These are phyloP conservation scores for Wickerhamomyces pijperi DNA, from an alignment of 805 yeast genomes.

Conservation along the genomic window DNA sequence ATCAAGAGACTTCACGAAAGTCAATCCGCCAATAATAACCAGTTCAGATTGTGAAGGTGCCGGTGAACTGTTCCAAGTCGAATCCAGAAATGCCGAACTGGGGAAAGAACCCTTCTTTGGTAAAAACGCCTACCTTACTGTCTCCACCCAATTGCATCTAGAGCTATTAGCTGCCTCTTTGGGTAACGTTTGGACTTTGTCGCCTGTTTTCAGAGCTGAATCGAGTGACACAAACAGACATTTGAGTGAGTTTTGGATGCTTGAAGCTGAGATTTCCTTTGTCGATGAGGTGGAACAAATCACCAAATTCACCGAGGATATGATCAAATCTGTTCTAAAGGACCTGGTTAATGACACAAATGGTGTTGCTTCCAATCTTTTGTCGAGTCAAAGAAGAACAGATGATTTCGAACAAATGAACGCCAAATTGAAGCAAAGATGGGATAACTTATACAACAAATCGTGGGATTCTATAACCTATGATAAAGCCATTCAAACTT, in stretches of 20 bases:
- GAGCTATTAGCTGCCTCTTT: constrained; percentile 71
- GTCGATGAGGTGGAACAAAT: constrained; percentile 45
- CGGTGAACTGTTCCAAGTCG: constrained; percentile 73
- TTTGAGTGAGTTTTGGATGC: constrained; percentile 93
- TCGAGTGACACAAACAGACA: constrained; percentile 85
- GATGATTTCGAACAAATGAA: constrained; percentile 25
- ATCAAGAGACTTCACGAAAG: constrained; percentile 48
- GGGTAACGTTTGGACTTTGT: constrained; percentile 73
- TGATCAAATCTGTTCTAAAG: constrained; percentile 47
- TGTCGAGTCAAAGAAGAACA: constrained; percentile 25
- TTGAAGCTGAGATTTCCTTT: constrained; percentile 83
- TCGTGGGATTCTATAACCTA: constrained; percentile 70
- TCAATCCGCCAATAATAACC: constrained; percentile 79
- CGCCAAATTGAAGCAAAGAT: constrained; percentile 28
- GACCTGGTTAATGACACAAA: constrained; percentile 18
- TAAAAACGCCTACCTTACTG: constrained; percentile 63
- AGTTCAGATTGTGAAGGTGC: constrained; percentile 96
- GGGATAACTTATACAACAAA: constrained; percentile 39
- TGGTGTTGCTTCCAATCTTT: constrained; percentile 13
- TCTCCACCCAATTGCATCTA: constrained; percentile 83
- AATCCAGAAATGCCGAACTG: constrained; percentile 18
- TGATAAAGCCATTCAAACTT: constrained; percentile 55
- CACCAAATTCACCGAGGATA: constrained; percentile 53
- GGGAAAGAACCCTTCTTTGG: constrained; percentile 42
- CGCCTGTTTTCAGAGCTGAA: constrained; percentile 94